phyloP scores from a whole-genome alignment of 140 eudicot species.

The Bidens hawaiensis region DNA sequence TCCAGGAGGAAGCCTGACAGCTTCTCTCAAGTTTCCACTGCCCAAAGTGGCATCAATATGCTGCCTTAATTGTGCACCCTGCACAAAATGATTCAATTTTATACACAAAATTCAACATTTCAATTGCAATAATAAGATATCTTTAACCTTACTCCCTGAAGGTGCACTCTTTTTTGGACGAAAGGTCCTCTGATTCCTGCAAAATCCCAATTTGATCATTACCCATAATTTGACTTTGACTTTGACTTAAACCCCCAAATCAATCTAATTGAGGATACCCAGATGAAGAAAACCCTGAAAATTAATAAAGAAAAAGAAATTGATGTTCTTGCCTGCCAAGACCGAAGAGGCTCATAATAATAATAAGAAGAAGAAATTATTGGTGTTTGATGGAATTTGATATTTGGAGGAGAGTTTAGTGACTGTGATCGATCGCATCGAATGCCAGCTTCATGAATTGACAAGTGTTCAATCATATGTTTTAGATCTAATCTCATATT shows the following conservation, averaged over 20 bases:
- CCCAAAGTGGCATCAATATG: constrained; percentile 97
- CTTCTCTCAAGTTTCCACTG: constrained; percentile 95
- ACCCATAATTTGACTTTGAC: too few species aligned
- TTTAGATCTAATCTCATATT: constrained; percentile 22
- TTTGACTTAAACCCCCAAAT: too few species aligned
- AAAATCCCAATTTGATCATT: too few species aligned
- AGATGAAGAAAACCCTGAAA: constrained; percentile 21
- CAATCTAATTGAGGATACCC: too few species aligned
- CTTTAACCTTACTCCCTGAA: constrained; percentile 88
- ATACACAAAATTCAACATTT: neutral
- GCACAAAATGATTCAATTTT: constrained; percentile 9
- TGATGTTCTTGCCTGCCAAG: constrained; percentile 78
- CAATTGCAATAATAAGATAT: neutral
- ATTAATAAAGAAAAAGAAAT: neutral
- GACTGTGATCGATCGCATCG: constrained; percentile 54
- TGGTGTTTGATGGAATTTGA: neutral
- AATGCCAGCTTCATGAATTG: constrained; percentile 22
- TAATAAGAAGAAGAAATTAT: too few species aligned
- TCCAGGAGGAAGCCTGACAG: constrained; percentile 97
- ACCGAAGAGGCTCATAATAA: constrained; percentile 93
- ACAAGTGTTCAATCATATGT: constrained; percentile 22
- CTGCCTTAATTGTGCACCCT: constrained; percentile 94
- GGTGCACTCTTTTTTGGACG: constrained; percentile 98
- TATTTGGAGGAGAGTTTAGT: neutral
- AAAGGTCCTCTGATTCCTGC: constrained; percentile 91